phyloP scores from a whole-genome alignment of 1,284 basidiomycete genomes.

The Leccinum glutinopallens region DNA sequence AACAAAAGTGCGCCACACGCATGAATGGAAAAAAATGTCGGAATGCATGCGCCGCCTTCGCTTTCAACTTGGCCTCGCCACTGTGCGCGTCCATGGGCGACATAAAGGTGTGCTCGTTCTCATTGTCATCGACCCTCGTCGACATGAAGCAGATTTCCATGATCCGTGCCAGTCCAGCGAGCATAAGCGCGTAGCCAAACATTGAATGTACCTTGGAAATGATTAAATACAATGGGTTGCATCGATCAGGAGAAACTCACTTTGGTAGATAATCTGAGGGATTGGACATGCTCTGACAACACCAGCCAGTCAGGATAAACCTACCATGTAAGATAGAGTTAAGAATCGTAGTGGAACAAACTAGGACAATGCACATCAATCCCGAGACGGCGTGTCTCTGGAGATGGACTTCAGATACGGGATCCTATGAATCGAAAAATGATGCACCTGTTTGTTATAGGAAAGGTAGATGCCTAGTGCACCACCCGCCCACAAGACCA shows the following conservation, averaged over 20 bases:
- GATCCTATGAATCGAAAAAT: background rate
- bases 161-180: constrained; percentile 81
- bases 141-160: constrained; percentile 84
- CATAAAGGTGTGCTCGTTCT: constrained; percentile 67
- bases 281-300: constrained; percentile 90
- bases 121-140: constrained; percentile 41
- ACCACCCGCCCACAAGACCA: constrained; percentile 88
- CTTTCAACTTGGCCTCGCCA: constrained; percentile 26
- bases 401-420: constrained; percentile 3
- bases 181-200: constrained; percentile 88
- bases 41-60: constrained; percentile 61
- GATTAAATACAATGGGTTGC: too few relatives aligned
- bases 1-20: constrained; percentile 36
- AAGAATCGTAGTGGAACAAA: background rate
- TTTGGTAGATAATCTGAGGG: constrained; percentile 38
- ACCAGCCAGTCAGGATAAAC: constrained; percentile 90
- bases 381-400: constrained; percentile 80
- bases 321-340: constrained; percentile 39
- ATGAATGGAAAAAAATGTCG: constrained; percentile 87
- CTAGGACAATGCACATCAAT: constrained; percentile 63
- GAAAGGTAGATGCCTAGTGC: constrained; percentile 86
- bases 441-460: constrained; percentile 69
- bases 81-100: constrained; percentile 21
- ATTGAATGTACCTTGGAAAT: constrained; percentile 69
- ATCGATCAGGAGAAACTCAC: too few relatives aligned